These are phyloP conservation scores for Crucihimalaya himalaica DNA, from an alignment of 345 rosid species.

Conservation along the genomic window DNA sequence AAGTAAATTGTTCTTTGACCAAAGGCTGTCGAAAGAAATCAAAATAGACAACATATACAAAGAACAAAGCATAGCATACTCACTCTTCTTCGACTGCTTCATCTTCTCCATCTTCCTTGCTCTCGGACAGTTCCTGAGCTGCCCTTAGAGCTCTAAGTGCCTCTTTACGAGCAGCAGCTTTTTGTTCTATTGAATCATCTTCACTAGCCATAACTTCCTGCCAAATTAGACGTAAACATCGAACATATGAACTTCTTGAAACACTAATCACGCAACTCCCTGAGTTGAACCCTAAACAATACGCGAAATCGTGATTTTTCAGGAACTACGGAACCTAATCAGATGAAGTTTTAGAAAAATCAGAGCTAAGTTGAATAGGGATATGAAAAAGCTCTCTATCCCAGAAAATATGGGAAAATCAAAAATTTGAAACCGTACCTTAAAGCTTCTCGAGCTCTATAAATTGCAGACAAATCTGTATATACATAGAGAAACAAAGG, in stretches of 20 bases:
- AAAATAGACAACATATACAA: background rate
- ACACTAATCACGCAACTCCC: background rate
- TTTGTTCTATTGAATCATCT: constrained; percentile 68
- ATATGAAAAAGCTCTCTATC: background rate
- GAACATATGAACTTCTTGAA: background rate
- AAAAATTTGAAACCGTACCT: constrained; percentile 12
- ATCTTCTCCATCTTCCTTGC: constrained; percentile 40
- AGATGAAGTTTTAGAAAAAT: background rate
- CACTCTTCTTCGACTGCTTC: constrained; percentile 39
- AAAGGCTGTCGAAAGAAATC: background rate
- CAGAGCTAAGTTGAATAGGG: background rate
- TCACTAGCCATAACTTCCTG: constrained; percentile 56
- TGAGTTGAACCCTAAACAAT: constrained; percentile 1
- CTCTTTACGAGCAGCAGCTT: constrained; percentile 74
- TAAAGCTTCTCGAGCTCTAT: constrained; percentile 24
- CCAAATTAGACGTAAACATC: constrained; percentile 7
- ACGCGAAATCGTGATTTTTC: background rate
- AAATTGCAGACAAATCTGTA: background rate
- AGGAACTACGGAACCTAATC: constrained; percentile 12
- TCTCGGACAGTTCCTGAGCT: constrained; percentile 63
- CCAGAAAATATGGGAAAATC: background rate
- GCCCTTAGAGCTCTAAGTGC: constrained; percentile 74
- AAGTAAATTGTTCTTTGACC: background rate
- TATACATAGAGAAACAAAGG: background rate
- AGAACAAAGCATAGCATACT: constrained; percentile 25